Base-by-base conservation (phyloP, 129 eudicot species). In the Lactuca saligna region DNA sequence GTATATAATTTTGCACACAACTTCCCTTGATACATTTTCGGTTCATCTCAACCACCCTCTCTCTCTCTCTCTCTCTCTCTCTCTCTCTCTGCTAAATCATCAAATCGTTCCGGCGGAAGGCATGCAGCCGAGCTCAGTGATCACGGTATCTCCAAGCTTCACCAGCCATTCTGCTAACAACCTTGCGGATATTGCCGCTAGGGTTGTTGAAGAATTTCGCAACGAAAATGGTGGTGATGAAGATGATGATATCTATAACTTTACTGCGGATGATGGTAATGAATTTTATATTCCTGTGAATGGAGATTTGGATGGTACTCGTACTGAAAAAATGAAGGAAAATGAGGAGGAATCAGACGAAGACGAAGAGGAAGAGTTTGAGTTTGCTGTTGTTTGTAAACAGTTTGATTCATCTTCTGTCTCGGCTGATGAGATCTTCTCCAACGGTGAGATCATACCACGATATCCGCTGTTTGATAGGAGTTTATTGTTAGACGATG, bases 381-480 rank as follows among this genome's bases (percentile, higher is more conserved):
- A 91, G 60, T 91, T 91, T 34, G 73, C 86, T 12, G 76, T 67
- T 17, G 75, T 73, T 6, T 6, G 63, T 25, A 37, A 50, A 25
- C 72, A 60, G 3, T 56, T 65, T 25, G 70, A 65, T 39, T 54
- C 75, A 3, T 73, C 95, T 3, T 62, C 85, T 14, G 71, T 83
- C 33, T 65, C 92, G 1, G 97, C 96, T 3, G 97, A 88, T 50
- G 81, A 87, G 44, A 81, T 87, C 39, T 85, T 87, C 76, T 64
- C 29, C 42, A 87, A 87, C 81, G 97, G 96, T 5, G 84, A 82
- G 71, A 88, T 88, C 59, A 65, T 81, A 31, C 88, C 90, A 5
- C 74, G 79, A 10, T 91, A 71, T 35, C 96, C 96, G 2, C 69
- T 91, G 13, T 91, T 86, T 63, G 77, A 83, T 68, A 59, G 71